Percentiles rank a stretch among this genome's conserved stretches.
phyloP scores from a whole-genome alignment of 257 asterid species.

The Solanum pimpinellifolium region DNA sequence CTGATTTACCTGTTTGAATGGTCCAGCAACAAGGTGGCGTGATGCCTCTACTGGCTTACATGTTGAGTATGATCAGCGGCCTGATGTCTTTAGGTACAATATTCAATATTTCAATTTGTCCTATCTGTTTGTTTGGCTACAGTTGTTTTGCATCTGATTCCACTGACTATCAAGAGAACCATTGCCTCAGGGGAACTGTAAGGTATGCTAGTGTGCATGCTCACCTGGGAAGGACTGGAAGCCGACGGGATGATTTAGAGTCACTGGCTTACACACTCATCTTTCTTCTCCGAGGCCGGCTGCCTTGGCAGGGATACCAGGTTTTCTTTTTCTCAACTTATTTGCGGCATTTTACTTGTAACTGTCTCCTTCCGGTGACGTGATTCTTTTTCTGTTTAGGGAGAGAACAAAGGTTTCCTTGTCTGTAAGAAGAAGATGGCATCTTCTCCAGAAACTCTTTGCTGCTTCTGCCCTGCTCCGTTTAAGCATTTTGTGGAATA shows the following conservation, averaged over 20 bases:
- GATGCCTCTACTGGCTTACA: slow-evolving; percentile 48
- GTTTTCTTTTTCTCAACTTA: slow-evolving; percentile 12
- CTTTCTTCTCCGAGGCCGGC: slow-evolving; percentile 46
- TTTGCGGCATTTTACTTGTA: background rate
- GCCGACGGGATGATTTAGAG: slow-evolving; percentile 56
- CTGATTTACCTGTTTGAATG: background rate
- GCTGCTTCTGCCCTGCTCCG: slow-evolving; percentile 43
- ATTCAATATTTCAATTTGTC: background rate
- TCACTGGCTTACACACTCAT: slow-evolving; percentile 54
- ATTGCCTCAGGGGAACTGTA: slow-evolving; percentile 43
- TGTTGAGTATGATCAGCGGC: slow-evolving; percentile 70
- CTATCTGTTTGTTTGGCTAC: background rate
- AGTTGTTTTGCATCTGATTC: background rate
- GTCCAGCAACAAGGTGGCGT: slow-evolving; percentile 62
- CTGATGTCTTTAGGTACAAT: slow-evolving; percentile 58
- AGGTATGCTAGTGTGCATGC: slow-evolving; percentile 62
- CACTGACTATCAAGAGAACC: slow-evolving; percentile 2
- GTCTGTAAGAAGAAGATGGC: slow-evolving; percentile 58
- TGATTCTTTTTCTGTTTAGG: slow-evolving; percentile 14
- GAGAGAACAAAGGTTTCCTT: slow-evolving; percentile 48
- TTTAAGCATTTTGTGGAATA: slow-evolving; percentile 37
- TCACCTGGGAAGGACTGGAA: slow-evolving; percentile 58
- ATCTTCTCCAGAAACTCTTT: slow-evolving; percentile 47
- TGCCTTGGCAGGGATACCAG: slow-evolving; percentile 65
- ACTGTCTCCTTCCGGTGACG: background rate